Evolutionary conservation across 805 yeast genomes (phyloP).

Genomic region (Ogataea siamensis): DNA sequence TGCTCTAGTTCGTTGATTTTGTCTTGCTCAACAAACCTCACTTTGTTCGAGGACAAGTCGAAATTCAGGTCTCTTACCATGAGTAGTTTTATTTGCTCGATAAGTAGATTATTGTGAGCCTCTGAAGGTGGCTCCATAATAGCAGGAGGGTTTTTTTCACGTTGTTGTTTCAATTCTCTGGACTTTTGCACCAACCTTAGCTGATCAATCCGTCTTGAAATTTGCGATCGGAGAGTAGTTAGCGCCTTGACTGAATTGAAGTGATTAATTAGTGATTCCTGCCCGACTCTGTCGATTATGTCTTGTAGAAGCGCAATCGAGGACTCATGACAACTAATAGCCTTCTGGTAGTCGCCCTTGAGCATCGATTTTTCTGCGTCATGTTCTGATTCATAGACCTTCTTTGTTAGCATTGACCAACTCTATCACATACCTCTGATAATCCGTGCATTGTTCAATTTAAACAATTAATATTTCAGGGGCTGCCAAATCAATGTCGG

Average conservation of each 20-base stretch:
- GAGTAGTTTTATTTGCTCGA: slow-evolving; percentile 20
- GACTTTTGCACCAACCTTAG: slow-evolving; percentile 18
- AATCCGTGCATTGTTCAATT: slow-evolving; percentile 19
- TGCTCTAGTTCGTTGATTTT: slow-evolving; percentile 31
- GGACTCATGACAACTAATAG: slow-evolving; percentile 38
- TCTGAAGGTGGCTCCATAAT: neutral
- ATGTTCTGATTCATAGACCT: slow-evolving; percentile 52
- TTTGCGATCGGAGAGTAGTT: slow-evolving; percentile 24
- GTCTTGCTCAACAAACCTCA: slow-evolving; percentile 28
- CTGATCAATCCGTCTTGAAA: slow-evolving; percentile 24
- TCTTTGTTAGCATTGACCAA: neutral
- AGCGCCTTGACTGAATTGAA: slow-evolving; percentile 25
- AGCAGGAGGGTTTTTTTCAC: neutral
- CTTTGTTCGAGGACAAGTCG: slow-evolving; percentile 23
- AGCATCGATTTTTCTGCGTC: slow-evolving; percentile 50
- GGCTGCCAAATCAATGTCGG: slow-evolving; percentile 5
- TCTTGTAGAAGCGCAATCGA: slow-evolving; percentile 36
- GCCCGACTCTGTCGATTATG: slow-evolving; percentile 15
- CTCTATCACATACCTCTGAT: slow-evolving; percentile 28
- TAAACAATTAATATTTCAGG: neutral
- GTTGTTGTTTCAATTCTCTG: slow-evolving; percentile 14
- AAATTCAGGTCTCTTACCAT: slow-evolving; percentile 28
- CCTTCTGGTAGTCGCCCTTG: slow-evolving; percentile 41
- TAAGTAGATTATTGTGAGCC: slow-evolving; percentile 6
- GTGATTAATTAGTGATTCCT: slow-evolving; percentile 17